phyloP scores from a whole-genome alignment of 257 asterid genomes.

The Salvia splendens region DNA sequence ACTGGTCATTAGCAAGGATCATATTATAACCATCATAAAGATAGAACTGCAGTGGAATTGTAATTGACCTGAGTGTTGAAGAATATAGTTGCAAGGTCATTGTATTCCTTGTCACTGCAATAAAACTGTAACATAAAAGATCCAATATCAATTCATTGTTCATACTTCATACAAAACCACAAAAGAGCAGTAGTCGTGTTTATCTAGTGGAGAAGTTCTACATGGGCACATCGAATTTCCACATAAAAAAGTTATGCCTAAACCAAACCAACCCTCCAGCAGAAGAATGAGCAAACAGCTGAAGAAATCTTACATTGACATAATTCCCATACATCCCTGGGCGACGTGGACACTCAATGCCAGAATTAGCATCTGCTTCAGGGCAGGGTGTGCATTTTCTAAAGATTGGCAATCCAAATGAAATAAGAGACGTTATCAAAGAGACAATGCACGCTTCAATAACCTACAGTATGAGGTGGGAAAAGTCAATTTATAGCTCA shows the following conservation, averaged over 20 bases:
- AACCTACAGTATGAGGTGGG: constrained; percentile 48
- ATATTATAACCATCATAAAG: constrained; percentile 18
- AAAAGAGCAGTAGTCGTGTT: not conserved
- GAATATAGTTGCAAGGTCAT: constrained; percentile 96
- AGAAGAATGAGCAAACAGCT: constrained; percentile 17
- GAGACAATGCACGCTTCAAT: constrained; percentile 93
- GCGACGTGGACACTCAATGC: constrained; percentile 96
- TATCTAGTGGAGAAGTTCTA: not conserved
- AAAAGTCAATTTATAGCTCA: constrained; percentile 30
- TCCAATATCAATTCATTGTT: not conserved
- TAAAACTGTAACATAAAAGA: constrained; percentile 62
- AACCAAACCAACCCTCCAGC: not conserved
- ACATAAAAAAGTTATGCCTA: constrained; percentile 3
- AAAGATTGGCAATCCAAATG: constrained; percentile 92
- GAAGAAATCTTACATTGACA: constrained; percentile 74
- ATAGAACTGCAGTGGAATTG: constrained; percentile 14
- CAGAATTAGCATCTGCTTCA: constrained; percentile 68
- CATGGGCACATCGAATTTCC: constrained; percentile 2
- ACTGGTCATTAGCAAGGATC: constrained; percentile 38
- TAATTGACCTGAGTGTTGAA: constrained; percentile 89
- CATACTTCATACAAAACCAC: not conserved
- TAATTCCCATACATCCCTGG: constrained; percentile 99
- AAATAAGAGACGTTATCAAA: constrained; percentile 74
- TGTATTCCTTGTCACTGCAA: constrained; percentile 81
- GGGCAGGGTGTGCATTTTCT: constrained; percentile 95